These are phyloP conservation scores for Peronosclerospora sorghi DNA, from an alignment of 352 stramenopile species.

Conservation along the genomic window DNA sequence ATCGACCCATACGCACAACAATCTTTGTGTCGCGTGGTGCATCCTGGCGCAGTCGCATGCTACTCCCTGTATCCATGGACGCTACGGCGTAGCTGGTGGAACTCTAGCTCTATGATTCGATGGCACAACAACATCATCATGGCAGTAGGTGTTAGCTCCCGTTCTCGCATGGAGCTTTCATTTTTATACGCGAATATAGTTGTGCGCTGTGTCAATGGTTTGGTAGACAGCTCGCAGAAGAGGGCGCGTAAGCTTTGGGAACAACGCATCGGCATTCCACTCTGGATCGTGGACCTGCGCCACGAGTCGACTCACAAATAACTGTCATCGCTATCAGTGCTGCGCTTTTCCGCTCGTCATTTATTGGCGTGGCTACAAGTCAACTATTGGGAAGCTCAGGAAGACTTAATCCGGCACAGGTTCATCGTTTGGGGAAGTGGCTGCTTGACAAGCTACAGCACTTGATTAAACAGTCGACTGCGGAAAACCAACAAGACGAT, in stretches of 20 bases:
- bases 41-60: slow-evolving; percentile 51
- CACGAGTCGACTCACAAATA: too few species aligned
- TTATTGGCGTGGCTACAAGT: too few species aligned
- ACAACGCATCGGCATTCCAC: too few species aligned
- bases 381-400: too few species aligned
- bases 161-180: slow-evolving; percentile 68
- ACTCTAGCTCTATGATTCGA: slow-evolving; percentile 54
- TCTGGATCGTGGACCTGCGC: too few species aligned
- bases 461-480: neutral
- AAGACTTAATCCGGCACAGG: slow-evolving; percentile 29
- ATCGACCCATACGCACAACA: slow-evolving; percentile 29
- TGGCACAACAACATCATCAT: slow-evolving; percentile 57
- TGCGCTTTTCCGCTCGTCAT: too few species aligned
- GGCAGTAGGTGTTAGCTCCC: too few species aligned
- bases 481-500: slow-evolving; percentile 2
- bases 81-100: slow-evolving; percentile 70
- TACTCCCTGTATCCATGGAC: slow-evolving; percentile 67
- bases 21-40: slow-evolving; percentile 44
- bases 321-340: too few species aligned
- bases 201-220: slow-evolving; percentile 71
- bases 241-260: slow-evolving; percentile 57
- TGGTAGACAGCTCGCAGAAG: slow-evolving; percentile 79
- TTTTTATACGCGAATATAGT: slow-evolving; percentile 53
- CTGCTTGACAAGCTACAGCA: slow-evolving; percentile 25
- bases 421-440: slow-evolving; percentile 30